phyloP scores from a whole-genome alignment of 1,284 basidiomycete genomes.

The Irpex lacteus region DNA sequence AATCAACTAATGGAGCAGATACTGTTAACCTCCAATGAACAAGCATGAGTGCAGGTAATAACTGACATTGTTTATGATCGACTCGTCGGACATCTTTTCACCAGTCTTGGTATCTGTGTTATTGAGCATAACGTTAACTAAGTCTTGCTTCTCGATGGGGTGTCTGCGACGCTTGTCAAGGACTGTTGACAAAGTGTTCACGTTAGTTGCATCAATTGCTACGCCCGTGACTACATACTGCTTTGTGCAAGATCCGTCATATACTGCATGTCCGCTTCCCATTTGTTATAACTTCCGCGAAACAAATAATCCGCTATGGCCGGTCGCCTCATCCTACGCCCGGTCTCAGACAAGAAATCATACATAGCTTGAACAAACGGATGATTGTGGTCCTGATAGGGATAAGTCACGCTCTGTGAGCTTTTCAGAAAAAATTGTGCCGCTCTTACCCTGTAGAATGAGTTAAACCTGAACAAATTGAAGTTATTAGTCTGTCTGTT shows the following conservation, averaged over 20 bases:
- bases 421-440: neutral
- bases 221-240: conserved; percentile 21
- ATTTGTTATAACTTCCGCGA: conserved; percentile 25
- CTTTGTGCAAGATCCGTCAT: neutral
- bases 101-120: conserved; percentile 47
- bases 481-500: neutral
- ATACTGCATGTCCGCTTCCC: neutral
- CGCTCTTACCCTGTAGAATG: conserved; percentile 32
- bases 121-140: conserved; percentile 45
- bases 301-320: conserved; percentile 32
- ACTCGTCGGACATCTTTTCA: conserved; percentile 36
- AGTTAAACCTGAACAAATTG: conserved; percentile 30
- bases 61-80: conserved; percentile 32
- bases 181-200: conserved; percentile 32
- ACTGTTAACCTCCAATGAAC: neutral
- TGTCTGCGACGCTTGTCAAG: conserved; percentile 35
- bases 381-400: conserved; percentile 29
- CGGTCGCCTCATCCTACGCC: conserved; percentile 35
- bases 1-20: conserved; percentile 33
- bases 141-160: conserved; percentile 39
- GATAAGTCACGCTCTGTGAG: neutral
- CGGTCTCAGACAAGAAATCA: conserved; percentile 32
- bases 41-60: conserved; percentile 28
- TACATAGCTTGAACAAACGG: conserved; percentile 43
- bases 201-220: conserved; percentile 23